Evolutionary conservation across 75 land plant genomes (phyloP).

Genomic region (Chamaecyparis obtusa): DNA sequence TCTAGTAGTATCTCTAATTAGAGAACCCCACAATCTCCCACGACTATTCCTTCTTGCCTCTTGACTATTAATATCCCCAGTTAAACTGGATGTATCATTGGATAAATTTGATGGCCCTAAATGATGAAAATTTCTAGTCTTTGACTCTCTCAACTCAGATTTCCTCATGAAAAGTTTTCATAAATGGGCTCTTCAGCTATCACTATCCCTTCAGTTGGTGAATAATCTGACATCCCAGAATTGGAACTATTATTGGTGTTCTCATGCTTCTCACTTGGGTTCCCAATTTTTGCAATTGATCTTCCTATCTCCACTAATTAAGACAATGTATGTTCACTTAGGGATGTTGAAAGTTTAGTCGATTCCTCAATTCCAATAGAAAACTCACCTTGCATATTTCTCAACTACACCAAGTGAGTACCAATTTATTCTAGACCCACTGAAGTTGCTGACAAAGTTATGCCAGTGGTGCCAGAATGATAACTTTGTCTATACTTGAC

Average conservation of each 20-base stretch:
- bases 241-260: not conserved
- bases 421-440: not conserved
- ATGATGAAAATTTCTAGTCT: not conserved
- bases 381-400: not conserved
- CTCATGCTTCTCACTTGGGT: not conserved
- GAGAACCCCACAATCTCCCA: slow-evolving; percentile 79
- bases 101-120: not conserved
- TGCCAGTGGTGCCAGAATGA: not conserved
- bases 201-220: not conserved
- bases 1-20: slow-evolving; percentile 67
- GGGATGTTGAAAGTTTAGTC: not conserved
- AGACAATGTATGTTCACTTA: not conserved
- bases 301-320: not conserved
- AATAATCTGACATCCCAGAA: not conserved
- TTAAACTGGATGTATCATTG: slow-evolving; percentile 7
- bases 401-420: slow-evolving; percentile 1
- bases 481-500: not conserved
- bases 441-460: not conserved
- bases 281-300: not conserved
- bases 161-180: not conserved
- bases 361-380: slow-evolving; percentile 1
- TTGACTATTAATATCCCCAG: slow-evolving; percentile 24
- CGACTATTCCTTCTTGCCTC: slow-evolving; percentile 67
- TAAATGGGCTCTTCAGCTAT: slow-evolving; percentile 3
- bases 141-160: slow-evolving; percentile 3